These are phyloP conservation scores for Mycena kentingensis DNA, from an alignment of 768 basidiomycete genomes.

Conservation along the genomic window DNA sequence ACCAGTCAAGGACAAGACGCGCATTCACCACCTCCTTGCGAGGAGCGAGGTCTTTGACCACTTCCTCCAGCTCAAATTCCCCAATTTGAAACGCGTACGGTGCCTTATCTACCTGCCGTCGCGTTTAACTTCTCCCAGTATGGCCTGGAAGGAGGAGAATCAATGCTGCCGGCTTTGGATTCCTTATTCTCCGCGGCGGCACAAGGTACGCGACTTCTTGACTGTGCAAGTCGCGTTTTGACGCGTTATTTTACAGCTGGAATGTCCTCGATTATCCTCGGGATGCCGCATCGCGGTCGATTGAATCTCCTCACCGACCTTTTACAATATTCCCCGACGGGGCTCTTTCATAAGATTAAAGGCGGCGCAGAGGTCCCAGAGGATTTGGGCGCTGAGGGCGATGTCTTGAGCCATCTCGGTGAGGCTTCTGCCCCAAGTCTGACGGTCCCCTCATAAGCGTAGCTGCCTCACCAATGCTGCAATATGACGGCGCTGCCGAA, in stretches of 20 bases:
- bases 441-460: neutral
- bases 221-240: constrained; percentile 19
- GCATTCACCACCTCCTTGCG: constrained; percentile 69
- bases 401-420: constrained; percentile 88
- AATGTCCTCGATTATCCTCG: constrained; percentile 71
- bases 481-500: constrained; percentile 51
- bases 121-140: constrained; percentile 38
- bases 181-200: constrained; percentile 70
- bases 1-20: constrained; percentile 43
- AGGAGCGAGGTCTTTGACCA: constrained; percentile 81
- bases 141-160: constrained; percentile 90
- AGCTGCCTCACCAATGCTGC: constrained; percentile 68
- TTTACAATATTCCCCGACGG: constrained; percentile 62
- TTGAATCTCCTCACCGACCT: constrained; percentile 84
- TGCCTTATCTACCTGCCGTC: neutral
- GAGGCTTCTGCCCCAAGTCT: constrained; percentile 18
- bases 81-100: constrained; percentile 74
- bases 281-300: constrained; percentile 87
- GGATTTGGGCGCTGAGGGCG: constrained; percentile 69
- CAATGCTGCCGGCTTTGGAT: constrained; percentile 89
- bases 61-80: constrained; percentile 86
- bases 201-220: constrained; percentile 40
- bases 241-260: constrained; percentile 45
- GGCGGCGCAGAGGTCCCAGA: constrained; percentile 74
- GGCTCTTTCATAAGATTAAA: constrained; percentile 86